phyloP scores from a whole-genome alignment of 768 basidiomycete species.

The Leucocoprinus leucothites region DNA sequence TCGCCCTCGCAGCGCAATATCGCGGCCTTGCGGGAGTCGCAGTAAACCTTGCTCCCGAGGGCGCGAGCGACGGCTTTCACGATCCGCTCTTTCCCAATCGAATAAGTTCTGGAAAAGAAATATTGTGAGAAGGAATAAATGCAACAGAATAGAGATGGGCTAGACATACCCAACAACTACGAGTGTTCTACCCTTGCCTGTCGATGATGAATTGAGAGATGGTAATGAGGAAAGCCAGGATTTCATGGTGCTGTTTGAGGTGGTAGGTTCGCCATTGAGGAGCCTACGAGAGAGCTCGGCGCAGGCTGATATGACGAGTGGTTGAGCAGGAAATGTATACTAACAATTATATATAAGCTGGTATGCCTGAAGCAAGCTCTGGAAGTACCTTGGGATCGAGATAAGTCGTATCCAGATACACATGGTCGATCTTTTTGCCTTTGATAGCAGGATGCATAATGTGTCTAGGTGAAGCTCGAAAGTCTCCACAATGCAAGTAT shows the following conservation, averaged over 20 bases:
- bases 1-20: constrained; percentile 86
- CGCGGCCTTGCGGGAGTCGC: constrained; percentile 78
- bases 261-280: constrained; percentile 36
- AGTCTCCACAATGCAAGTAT: constrained; percentile 95
- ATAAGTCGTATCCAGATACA: constrained; percentile 97
- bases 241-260: constrained; percentile 38
- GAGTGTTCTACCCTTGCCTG: constrained; percentile 36
- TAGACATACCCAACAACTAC: constrained; percentile 71
- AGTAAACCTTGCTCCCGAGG: constrained; percentile 80
- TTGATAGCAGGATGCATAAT: constrained; percentile 80
- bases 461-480: constrained; percentile 86
- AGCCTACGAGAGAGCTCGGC: constrained; percentile 73
- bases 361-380: background rate
- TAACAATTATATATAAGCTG: constrained; percentile 21
- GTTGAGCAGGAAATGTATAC: constrained; percentile 95
- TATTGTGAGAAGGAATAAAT: constrained; percentile 1
- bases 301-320: constrained; percentile 91
- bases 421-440: constrained; percentile 78
- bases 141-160: background rate
- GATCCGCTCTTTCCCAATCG: constrained; percentile 96
- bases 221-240: constrained; percentile 46
- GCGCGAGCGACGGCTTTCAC: constrained; percentile 93
- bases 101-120: constrained; percentile 69
- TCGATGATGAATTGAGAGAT: constrained; percentile 23
- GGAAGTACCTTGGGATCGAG: constrained; percentile 71